A percentile compares a stretch with the other conserved stretches of the same genome.
Conservation (phyloP, 169 alveolate species). For the Plasmodium vivax region DNA sequence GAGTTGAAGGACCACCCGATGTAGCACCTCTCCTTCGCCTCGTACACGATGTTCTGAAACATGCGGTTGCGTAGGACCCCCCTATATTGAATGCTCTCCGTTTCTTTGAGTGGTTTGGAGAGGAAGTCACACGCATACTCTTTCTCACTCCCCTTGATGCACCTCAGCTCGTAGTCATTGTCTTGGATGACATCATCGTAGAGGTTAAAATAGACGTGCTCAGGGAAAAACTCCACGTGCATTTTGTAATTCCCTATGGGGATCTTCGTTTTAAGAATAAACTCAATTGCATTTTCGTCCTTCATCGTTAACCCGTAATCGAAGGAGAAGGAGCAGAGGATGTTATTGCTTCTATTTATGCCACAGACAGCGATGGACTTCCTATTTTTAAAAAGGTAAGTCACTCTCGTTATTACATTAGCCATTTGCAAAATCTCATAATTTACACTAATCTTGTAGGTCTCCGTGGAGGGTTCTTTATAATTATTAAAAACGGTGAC, state of each 20-base stretch:
- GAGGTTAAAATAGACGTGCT: slow-evolving; percentile 22
- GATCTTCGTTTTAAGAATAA: slow-evolving; percentile 11
- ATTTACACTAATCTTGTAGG: background rate
- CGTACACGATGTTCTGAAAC: slow-evolving; percentile 9
- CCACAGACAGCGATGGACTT: slow-evolving; percentile 35
- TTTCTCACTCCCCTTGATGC: background rate
- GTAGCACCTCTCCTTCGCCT: slow-evolving; percentile 13
- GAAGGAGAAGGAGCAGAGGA: slow-evolving; percentile 34
- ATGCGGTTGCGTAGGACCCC: background rate
- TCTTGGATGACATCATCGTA: slow-evolving; percentile 12
- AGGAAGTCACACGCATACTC: slow-evolving; percentile 20
- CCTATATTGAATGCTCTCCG: slow-evolving; percentile 8
- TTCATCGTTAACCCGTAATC: slow-evolving; percentile 48
- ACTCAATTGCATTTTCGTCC: slow-evolving; percentile 22
- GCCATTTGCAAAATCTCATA: slow-evolving; percentile 11
- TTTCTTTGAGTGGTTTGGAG: slow-evolving; percentile 9
- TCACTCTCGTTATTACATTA: background rate
- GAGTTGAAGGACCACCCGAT: slow-evolving; percentile 51
- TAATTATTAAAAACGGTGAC: slow-evolving; percentile 41
- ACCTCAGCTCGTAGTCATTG: slow-evolving; percentile 35
- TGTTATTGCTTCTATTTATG: slow-evolving; percentile 12
- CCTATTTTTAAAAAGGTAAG: slow-evolving; percentile 24
- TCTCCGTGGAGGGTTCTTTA: slow-evolving; percentile 2
- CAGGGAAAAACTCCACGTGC: background rate
- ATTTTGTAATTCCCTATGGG: slow-evolving; percentile 26